Percentiles rank a stretch among this genome's conserved stretches.
phyloP scores from a whole-genome alignment of 2,329 filamentous ascomycete species.

The Lizonia empirigonia region DNA sequence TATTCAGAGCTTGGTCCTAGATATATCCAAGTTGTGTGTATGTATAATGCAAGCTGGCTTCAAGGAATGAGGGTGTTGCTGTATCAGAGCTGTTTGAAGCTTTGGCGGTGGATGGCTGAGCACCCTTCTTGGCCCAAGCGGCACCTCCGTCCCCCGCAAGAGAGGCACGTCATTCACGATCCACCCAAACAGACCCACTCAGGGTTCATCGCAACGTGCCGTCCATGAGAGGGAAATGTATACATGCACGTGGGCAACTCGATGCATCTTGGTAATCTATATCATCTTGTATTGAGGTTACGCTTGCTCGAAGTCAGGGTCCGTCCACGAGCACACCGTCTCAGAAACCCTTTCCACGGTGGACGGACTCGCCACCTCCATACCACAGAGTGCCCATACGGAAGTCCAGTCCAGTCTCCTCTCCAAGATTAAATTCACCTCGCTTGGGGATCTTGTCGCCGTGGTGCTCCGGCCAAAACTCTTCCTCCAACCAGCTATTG shows the following conservation, averaged over 20 bases:
- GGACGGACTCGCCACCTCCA: constrained; percentile 74
- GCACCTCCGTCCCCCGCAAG: constrained; percentile 16
- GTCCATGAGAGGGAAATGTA: background rate
- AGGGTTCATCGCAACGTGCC: background rate
- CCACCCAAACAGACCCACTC: background rate
- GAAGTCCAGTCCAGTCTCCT: constrained; percentile 79
- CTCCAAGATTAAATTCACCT: constrained; percentile 85
- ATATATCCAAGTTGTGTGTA: background rate
- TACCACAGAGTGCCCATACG: constrained; percentile 76
- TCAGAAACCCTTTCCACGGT: constrained; percentile 57
- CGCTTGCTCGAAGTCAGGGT: background rate
- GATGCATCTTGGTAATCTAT: too few relatives aligned
- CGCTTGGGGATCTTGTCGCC: constrained; percentile 51
- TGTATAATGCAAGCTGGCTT: constrained; percentile 3
- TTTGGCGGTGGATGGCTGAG: constrained; percentile 10
- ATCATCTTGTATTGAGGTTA: too few relatives aligned
- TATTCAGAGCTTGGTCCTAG: background rate
- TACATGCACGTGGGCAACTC: too few relatives aligned
- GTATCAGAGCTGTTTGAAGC: constrained; percentile 28
- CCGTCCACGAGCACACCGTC: background rate
- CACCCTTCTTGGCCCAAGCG: constrained; percentile 14
- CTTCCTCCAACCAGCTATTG: constrained; percentile 73
- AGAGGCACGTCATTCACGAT: constrained; percentile 6
- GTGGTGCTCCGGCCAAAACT: constrained; percentile 67
- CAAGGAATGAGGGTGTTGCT: constrained; percentile 14